Base-by-base conservation (phyloP, 257 asterid species). In the Solanum medicagineum region DNA sequence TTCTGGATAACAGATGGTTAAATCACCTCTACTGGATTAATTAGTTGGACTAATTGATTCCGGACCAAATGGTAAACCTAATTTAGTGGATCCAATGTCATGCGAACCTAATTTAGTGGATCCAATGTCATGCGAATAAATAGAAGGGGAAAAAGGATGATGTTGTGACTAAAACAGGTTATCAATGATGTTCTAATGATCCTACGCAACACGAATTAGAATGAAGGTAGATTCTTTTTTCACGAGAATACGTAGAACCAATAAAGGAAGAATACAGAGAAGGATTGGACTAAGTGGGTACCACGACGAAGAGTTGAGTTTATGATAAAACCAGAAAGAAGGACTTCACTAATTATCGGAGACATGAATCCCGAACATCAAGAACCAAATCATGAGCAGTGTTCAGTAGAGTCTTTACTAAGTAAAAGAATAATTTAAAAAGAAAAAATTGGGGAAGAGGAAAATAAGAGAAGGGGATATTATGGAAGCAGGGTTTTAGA, bases 231-330 rank as follows among this genome's bases (percentile, higher is more conserved):
- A 1, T 4, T 1, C 1, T 15, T 12, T 73, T 4, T 84, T 88
- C 87, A 88, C 81, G 91, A 85, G 88, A 90, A 87, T 8, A 84
- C 83, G 59, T 90, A 90, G 81, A 90, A 90, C 92, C 92, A 90
- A 77, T 90, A 88, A 85, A 90, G 92, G 87, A 90, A 88, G 2
- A 77, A 88, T 11, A 90, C 89, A 1, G 91, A 90, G 85, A 90
- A 90, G 36, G 92, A 90, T 85, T 87, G 92, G 80, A 88, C 89
- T 24, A 90, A 59, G 59, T 88, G 92, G 63, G 87, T 90, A 29
- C 91, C 89, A 74, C 90, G 90, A 49, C 89, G 90, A 81, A 90
- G 92, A 69, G 90, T 85, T 81, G 91, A 87, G 84, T 26, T 81
- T n/a, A 88, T 83, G 53, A 87, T 85, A 63, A 81, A 88, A 17